Evolutionary conservation across 495 filamentous ascomycete species (phyloP).

Genomic region (Bryoglossum gracile): DNA sequence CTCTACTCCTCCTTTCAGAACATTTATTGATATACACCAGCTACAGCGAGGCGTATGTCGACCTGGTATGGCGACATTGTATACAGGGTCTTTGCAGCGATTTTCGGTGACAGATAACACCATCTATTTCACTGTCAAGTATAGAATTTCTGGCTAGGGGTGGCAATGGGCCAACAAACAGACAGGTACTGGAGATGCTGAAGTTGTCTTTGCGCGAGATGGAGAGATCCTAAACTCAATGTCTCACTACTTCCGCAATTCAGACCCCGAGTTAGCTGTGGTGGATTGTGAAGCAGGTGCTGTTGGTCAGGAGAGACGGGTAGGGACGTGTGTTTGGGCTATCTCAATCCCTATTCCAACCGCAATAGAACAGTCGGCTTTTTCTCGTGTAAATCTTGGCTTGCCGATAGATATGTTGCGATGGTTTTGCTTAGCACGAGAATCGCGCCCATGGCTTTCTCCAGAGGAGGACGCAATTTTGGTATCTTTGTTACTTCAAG

Average conservation of each 20-base stretch:
- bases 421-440: constrained; percentile 2
- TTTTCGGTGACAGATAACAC: not conserved
- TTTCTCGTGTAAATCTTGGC: not conserved
- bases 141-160: not conserved
- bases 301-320: not conserved
- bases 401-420: not conserved
- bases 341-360: not conserved
- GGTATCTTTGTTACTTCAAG: not conserved
- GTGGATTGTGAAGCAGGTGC: not conserved
- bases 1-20: not conserved
- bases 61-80: not conserved
- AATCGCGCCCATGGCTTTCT: constrained; percentile 2
- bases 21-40: not conserved
- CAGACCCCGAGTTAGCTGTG: not conserved
- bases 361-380: not conserved
- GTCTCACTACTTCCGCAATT: not conserved
- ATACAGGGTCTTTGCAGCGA: not conserved
- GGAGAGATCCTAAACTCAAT: not conserved
- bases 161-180: constrained; percentile 1
- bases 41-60: not conserved
- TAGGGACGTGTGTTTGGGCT: not conserved
- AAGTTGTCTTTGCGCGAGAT: not conserved
- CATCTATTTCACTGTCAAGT: not conserved
- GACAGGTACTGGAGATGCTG: not conserved
- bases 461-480: constrained; percentile 3